Evolutionary conservation across 495 filamentous ascomycete species (phyloP).

Genomic region (Melanomma pulvis-pyrius): DNA sequence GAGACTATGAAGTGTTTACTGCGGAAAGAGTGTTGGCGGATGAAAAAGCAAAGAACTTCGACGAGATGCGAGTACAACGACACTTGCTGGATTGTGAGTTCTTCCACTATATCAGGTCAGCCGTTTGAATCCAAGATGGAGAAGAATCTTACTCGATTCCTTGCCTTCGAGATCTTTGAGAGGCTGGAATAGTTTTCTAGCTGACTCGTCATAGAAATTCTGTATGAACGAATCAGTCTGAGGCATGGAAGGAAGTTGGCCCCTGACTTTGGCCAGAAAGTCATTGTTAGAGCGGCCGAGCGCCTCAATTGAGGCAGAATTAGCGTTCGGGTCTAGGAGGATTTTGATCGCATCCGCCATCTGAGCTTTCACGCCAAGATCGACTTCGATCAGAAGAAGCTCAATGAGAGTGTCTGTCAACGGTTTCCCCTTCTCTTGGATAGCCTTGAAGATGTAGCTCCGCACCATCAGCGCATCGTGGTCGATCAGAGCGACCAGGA

Average conservation of each 20-base stretch:
- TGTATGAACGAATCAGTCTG: conserved; percentile 83
- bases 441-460: conserved; percentile 85
- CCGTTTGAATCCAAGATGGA: neutral
- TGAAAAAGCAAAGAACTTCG: conserved; percentile 93
- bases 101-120: conserved; percentile 53
- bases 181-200: conserved; percentile 82
- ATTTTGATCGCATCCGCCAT: conserved; percentile 95
- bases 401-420: conserved; percentile 95
- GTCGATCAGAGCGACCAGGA: conserved; percentile 91
- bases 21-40: conserved; percentile 82
- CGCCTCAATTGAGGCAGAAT: conserved; percentile 57
- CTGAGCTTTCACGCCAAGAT: conserved; percentile 93
- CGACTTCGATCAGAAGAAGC: conserved; percentile 83
- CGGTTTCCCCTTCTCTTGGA: conserved; percentile 81
- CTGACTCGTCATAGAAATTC: conserved; percentile 88
- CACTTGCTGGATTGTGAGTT: conserved; percentile 75
- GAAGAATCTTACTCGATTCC: conserved; percentile 53
- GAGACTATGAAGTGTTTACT: conserved; percentile 86
- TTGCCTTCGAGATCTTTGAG: conserved; percentile 78
- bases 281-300: conserved; percentile 71
- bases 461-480: conserved; percentile 95
- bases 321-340: conserved; percentile 78
- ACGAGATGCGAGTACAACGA: conserved; percentile 87
- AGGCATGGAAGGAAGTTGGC: conserved; percentile 57
- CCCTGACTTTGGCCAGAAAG: conserved; percentile 64